Evolutionary conservation across 1,284 basidiomycete genomes (phyloP).

Genomic region (Cutaneotrichosporon dermatis): DNA sequence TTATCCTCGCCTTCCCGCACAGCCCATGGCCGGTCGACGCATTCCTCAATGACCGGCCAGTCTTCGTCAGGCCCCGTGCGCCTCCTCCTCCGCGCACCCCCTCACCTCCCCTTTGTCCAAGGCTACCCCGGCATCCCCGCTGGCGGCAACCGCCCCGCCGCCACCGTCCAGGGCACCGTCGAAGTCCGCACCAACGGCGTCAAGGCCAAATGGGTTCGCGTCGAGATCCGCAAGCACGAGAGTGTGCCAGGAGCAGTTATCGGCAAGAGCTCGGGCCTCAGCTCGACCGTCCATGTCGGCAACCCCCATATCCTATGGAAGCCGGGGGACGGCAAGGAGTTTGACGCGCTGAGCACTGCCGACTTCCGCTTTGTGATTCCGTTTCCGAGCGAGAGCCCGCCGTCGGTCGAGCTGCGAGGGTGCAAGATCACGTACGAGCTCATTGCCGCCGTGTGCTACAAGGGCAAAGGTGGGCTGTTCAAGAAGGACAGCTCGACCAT

Average conservation of each 20-base stretch:
- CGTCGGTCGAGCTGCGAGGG: slow-evolving; percentile 60
- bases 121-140: slow-evolving; percentile 44
- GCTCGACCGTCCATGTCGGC: slow-evolving; percentile 52
- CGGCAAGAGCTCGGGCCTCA: slow-evolving; percentile 67
- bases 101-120: slow-evolving; percentile 47
- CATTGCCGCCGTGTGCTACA: slow-evolving; percentile 72
- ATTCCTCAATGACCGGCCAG: slow-evolving; percentile 7
- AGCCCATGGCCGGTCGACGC: neutral
- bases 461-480: slow-evolving; percentile 75
- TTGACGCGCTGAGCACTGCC: slow-evolving; percentile 57
- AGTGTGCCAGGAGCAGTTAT: slow-evolving; percentile 44
- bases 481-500: slow-evolving; percentile 61
- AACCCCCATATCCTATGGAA: slow-evolving; percentile 43
- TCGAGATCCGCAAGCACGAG: slow-evolving; percentile 82
- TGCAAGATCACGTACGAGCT: slow-evolving; percentile 78
- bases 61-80: slow-evolving; percentile 26
- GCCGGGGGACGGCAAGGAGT: slow-evolving; percentile 54
- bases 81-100: slow-evolving; percentile 43
- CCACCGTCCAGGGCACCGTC: slow-evolving; percentile 55
- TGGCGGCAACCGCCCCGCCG: slow-evolving; percentile 25
- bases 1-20: neutral
- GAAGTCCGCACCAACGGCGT: slow-evolving; percentile 73
- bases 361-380: slow-evolving; percentile 73
- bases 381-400: slow-evolving; percentile 78
- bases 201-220: slow-evolving; percentile 82